Conservation (phyloP, 805 yeast genomes). For the Lachancea dasiensis region DNA sequence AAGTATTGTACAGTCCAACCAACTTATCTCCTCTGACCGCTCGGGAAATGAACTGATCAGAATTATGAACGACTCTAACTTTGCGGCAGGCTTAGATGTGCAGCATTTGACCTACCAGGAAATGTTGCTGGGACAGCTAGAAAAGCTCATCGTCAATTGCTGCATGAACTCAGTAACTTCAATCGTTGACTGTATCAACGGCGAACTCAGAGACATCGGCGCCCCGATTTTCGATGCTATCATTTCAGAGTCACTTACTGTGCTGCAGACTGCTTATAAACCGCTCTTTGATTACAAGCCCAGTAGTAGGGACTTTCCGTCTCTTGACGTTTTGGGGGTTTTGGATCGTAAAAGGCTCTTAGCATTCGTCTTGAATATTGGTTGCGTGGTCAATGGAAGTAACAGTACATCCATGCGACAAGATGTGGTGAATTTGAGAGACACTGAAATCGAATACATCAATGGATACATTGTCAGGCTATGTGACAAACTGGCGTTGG, state of each 20-base stretch:
- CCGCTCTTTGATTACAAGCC: constrained; percentile 27
- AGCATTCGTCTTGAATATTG: constrained; percentile 35
- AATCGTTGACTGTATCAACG: constrained; percentile 68
- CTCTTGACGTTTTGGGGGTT: constrained; percentile 21
- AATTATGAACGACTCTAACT: constrained; percentile 22
- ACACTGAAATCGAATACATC: constrained; percentile 74
- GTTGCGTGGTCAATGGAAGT: constrained; percentile 42
- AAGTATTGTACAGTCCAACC: constrained; percentile 18
- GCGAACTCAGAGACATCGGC: constrained; percentile 56
- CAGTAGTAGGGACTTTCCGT: constrained; percentile 22
- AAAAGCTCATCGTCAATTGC: constrained; percentile 72
- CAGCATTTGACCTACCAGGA: constrained; percentile 39
- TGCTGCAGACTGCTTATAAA: constrained; percentile 26
- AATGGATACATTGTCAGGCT: constrained; percentile 69
- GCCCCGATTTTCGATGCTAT: constrained; percentile 30
- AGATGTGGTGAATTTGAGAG: constrained; percentile 47
- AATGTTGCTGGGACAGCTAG: constrained; percentile 55
- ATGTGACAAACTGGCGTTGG: constrained; percentile 41
- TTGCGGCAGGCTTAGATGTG: constrained; percentile 27
- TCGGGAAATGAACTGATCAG: constrained; percentile 25
- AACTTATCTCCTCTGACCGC: constrained; percentile 12
- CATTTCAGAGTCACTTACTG: constrained; percentile 31
- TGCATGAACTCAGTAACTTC: constrained; percentile 85
- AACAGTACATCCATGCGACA: constrained; percentile 51
- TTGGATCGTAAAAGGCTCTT: constrained; percentile 33